These are phyloP conservation scores for Zymoseptoria ardabiliae DNA, from an alignment of 2,329 filamentous ascomycete genomes.

Conservation along the genomic window DNA sequence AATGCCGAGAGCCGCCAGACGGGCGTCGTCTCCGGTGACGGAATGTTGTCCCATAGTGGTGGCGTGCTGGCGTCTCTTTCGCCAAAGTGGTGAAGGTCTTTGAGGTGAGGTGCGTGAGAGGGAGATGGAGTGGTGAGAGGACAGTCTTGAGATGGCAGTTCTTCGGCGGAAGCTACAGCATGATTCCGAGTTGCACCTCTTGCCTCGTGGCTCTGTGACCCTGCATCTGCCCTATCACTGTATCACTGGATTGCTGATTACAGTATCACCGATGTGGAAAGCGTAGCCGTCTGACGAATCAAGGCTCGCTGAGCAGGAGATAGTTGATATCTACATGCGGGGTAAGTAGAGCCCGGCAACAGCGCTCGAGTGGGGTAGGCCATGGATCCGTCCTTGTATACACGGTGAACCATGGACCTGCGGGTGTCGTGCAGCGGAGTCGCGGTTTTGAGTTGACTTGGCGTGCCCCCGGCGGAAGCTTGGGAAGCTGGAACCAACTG, in stretches of 20 bases:
- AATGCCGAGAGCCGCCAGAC: conserved; percentile 50
- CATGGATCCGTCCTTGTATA: too few relatives aligned
- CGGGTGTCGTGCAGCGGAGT: not conserved
- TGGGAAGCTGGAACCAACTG: not conserved
- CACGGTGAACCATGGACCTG: too few relatives aligned
- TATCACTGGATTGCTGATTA: not conserved
- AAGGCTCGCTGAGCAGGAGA: not conserved
- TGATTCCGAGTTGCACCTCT: not conserved
- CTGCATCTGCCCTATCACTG: not conserved
- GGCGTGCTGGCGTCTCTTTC: not conserved
- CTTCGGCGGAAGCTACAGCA: not conserved
- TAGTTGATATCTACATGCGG: not conserved
- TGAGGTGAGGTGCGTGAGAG: not conserved
- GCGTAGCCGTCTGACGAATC: not conserved
- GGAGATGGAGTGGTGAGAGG: not conserved
- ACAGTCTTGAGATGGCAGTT: not conserved
- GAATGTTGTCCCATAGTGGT: conserved; percentile 2
- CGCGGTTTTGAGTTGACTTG: not conserved
- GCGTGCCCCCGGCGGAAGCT: not conserved
- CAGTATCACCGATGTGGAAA: not conserved
- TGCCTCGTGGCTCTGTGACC: not conserved
- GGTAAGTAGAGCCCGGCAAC: not conserved
- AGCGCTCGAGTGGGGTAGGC: not conserved
- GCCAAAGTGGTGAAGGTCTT: not conserved
- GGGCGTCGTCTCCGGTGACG: conserved; percentile 38